phyloP scores from a whole-genome alignment of 495 filamentous ascomycete species.

The Xylaria scruposa region DNA sequence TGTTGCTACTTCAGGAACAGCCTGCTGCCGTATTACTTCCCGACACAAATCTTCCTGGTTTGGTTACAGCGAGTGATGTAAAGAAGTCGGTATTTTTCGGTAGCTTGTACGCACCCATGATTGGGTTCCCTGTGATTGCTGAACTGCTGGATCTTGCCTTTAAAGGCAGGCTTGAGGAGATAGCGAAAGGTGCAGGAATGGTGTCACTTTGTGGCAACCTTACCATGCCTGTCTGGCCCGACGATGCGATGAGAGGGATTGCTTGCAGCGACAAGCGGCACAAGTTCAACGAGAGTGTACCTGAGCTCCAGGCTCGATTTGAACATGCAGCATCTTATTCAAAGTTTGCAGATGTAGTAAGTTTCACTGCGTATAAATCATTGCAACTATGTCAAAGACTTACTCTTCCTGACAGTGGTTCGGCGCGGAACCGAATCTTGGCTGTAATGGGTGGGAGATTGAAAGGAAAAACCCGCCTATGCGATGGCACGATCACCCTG shows the following conservation, averaged over 20 bases:
- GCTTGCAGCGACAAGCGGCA: conserved; percentile 56
- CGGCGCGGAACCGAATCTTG: conserved; percentile 40
- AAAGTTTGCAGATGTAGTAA: conserved; percentile 51
- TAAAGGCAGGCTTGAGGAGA: not conserved
- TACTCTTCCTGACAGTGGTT: conserved; percentile 42
- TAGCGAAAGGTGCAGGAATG: conserved; percentile 12
- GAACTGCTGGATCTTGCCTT: conserved; percentile 18
- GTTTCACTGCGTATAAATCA: conserved; percentile 5
- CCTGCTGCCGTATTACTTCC: conserved; percentile 56
- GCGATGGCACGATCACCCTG: conserved; percentile 44
- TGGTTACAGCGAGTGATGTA: conserved; percentile 43
- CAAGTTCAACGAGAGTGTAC: conserved; percentile 50
- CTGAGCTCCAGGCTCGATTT: conserved; percentile 43
- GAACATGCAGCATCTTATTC: conserved; percentile 46
- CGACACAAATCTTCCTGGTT: conserved; percentile 39
- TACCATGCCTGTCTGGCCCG: conserved; percentile 53
- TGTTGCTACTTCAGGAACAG: conserved; percentile 48
- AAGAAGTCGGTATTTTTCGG: conserved; percentile 43
- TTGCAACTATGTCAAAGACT: not conserved
- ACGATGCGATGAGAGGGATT: conserved; percentile 52
- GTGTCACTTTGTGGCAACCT: conserved; percentile 43
- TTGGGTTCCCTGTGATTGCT: conserved; percentile 42
- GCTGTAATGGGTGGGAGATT: conserved; percentile 54
- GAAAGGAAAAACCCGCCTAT: conserved; percentile 43
- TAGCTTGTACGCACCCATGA: conserved; percentile 45